Evolutionary conservation across 2,329 filamentous ascomycete genomes (phyloP).

Genomic region (Pseudopyricularia cyperi): DNA sequence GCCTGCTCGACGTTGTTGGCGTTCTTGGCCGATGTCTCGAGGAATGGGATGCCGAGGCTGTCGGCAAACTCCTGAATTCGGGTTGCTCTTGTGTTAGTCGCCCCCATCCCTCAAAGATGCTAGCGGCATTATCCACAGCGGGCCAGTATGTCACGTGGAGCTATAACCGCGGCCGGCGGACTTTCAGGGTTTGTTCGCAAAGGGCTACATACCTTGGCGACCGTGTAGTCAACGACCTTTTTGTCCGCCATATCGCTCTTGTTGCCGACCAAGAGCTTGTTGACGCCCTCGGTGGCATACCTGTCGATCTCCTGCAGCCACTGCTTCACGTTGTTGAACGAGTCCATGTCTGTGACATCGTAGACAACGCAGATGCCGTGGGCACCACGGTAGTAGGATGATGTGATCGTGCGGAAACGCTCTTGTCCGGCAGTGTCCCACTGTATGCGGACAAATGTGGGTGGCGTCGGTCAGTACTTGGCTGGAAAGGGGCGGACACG

Average conservation of each 20-base stretch:
- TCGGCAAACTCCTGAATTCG: slow-evolving; percentile 84
- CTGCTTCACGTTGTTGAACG: slow-evolving; percentile 99
- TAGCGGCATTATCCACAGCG: neutral
- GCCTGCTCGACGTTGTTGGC: slow-evolving; percentile 99
- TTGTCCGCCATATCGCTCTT: slow-evolving; percentile 99
- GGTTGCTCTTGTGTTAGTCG: neutral
- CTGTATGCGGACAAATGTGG: slow-evolving; percentile 31
- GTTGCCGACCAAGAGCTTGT: slow-evolving; percentile 98
- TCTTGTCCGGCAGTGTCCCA: slow-evolving; percentile 96
- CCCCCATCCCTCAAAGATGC: neutral
- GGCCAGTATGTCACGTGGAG: neutral
- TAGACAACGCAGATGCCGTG: slow-evolving; percentile 99
- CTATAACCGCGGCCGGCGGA: neutral
- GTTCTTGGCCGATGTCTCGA: slow-evolving; percentile 99
- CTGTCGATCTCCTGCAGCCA: slow-evolving; percentile 99
- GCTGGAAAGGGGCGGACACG: neutral
- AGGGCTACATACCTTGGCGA: slow-evolving; percentile 71
- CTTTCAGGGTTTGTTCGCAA: neutral
- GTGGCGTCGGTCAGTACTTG: neutral
- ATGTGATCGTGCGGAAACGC: slow-evolving; percentile 98
- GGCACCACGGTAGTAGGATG: slow-evolving; percentile 97
- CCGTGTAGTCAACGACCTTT: slow-evolving; percentile 99
- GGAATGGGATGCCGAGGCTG: slow-evolving; percentile 96
- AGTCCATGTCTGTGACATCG: slow-evolving; percentile 99
- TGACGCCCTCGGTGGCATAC: slow-evolving; percentile 97